Percentiles rank a stretch among this genome's conserved stretches.
Conservation (phyloP, 768 basidiomycete species). For the Exidia glandulosa region DNA sequence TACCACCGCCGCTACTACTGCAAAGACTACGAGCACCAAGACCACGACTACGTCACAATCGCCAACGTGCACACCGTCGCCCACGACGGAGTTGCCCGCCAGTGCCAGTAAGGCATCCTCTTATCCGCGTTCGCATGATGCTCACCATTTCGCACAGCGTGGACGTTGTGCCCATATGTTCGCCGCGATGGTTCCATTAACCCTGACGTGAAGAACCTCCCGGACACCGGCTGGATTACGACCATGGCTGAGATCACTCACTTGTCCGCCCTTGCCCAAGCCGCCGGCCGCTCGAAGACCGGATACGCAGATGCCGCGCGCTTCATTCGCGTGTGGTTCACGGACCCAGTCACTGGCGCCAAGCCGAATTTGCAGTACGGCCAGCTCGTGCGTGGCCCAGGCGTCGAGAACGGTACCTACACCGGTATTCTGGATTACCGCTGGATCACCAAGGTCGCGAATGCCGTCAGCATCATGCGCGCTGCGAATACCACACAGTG, state of each 20-base stretch:
- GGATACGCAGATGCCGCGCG: conserved; percentile 37
- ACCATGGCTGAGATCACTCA: conserved; percentile 31
- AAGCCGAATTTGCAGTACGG: conserved; percentile 46
- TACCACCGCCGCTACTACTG: too few relatives aligned
- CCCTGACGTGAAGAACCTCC: conserved; percentile 39
- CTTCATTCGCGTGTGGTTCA: conserved; percentile 37
- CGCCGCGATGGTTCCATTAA: conserved; percentile 42
- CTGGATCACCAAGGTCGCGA: conserved; percentile 41
- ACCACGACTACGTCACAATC: too few relatives aligned
- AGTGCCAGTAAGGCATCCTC: too few relatives aligned
- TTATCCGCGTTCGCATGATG: too few relatives aligned
- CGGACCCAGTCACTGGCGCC: conserved; percentile 32
- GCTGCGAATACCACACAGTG: conserved; percentile 37
- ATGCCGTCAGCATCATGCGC: conserved; percentile 33
- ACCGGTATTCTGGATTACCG: conserved; percentile 51
- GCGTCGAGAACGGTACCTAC: conserved; percentile 32
- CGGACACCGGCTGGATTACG: conserved; percentile 31
- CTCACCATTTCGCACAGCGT: too few relatives aligned
- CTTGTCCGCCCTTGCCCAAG: conserved; percentile 35
- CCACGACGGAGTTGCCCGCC: neutral
- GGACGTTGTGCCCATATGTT: conserved; percentile 38
- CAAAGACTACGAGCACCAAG: too few relatives aligned
- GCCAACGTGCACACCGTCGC: neutral
- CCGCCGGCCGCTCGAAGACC: conserved; percentile 17
- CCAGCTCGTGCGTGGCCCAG: conserved; percentile 43